Evolutionary conservation across 2,329 filamentous ascomycete species (phyloP), one percentile per base, ranked within the genome.

Genomic region (Fusarium austroafricanum): DNA sequence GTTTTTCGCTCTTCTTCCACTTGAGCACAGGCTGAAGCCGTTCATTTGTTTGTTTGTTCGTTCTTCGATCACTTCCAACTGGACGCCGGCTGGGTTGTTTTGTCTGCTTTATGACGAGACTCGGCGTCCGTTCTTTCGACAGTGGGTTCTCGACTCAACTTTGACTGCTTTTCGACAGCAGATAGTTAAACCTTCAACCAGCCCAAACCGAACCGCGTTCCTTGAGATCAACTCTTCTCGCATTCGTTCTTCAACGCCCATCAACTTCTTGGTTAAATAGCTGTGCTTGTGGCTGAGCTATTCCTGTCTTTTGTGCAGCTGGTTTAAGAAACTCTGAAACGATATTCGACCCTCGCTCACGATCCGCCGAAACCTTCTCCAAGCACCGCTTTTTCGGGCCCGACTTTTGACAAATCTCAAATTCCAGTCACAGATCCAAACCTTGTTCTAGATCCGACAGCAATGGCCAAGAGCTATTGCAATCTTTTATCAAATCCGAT

Each of bases 381-480:
- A 50, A 45, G 54, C 42, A 67, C 50, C 38, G 53, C 54, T 47
- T 60, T 64, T 43, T 56, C 52, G 53, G 33, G 51, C 46, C 55
- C 61, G 31, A 40, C 31, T 38, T 47, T 52, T 46, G 23, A 45
- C 44, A 66, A 55, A 57, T 61, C 60, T 46, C 50, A 65, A 42
- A 57, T 61, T 62, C 50, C 50, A 65, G 45, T 67, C 40, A 35
- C 56, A 43, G 61, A 70, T 50, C n/a, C 51, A 54, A 53, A 29
- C 18, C 35, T 59, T 28, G 55, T 63, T 70, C 44, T 62, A 69
- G 66, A 62, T 53, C 61, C 57, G 53, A 66, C 61, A 72, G 71
- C 68, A 44, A 73, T 73, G 71, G 70, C 71, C 63, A 64, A 73
- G 71, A 62, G 62, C 62, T 67, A 38, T 63, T 65, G 63, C 55